A percentile compares a stretch with the other conserved stretches of the same genome.
Conservation (phyloP, 306 rosid genomes). For the Prosopis cineraria region DNA sequence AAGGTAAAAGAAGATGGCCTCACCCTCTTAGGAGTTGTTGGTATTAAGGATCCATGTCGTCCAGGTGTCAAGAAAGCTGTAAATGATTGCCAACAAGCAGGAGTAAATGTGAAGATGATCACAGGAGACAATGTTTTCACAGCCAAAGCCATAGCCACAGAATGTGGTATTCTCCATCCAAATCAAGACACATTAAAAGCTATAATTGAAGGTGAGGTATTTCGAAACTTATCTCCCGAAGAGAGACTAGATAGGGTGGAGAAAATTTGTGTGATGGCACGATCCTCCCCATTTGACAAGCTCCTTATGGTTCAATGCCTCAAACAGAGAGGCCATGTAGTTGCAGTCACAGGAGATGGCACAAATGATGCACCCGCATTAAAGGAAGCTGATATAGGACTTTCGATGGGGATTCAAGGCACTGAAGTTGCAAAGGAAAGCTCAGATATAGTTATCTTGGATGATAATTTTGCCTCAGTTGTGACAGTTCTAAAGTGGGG, state of each 20-base stretch:
- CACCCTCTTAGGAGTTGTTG: conserved; percentile 22
- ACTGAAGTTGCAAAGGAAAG: conserved; percentile 38
- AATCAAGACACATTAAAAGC: not conserved
- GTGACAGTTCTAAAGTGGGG: conserved; percentile 36
- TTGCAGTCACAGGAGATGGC: conserved; percentile 41
- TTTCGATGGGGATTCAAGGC: conserved; percentile 42
- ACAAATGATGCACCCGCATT: conserved; percentile 39
- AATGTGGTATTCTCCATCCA: conserved; percentile 22
- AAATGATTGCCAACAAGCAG: not conserved
- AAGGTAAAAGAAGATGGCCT: conserved; percentile 14
- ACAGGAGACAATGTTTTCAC: conserved; percentile 35
- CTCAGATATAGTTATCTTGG: conserved; percentile 41
- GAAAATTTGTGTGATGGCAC: conserved; percentile 33
- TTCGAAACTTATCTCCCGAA: conserved; percentile 14
- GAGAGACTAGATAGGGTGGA: conserved; percentile 31
- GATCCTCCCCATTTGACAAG: conserved; percentile 33
- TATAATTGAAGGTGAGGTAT: conserved; percentile 28
- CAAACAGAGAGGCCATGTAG: conserved; percentile 29
- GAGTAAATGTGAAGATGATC: not conserved
- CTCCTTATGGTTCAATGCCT: conserved; percentile 36
- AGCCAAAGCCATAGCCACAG: conserved; percentile 31
- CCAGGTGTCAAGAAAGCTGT: not conserved
- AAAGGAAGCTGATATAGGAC: conserved; percentile 38
- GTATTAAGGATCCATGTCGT: conserved; percentile 32
- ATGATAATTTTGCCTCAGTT: conserved; percentile 33